These are phyloP conservation scores for Leavenworthia alabamica DNA, from an alignment of 345 rosid species.

Conservation along the genomic window DNA sequence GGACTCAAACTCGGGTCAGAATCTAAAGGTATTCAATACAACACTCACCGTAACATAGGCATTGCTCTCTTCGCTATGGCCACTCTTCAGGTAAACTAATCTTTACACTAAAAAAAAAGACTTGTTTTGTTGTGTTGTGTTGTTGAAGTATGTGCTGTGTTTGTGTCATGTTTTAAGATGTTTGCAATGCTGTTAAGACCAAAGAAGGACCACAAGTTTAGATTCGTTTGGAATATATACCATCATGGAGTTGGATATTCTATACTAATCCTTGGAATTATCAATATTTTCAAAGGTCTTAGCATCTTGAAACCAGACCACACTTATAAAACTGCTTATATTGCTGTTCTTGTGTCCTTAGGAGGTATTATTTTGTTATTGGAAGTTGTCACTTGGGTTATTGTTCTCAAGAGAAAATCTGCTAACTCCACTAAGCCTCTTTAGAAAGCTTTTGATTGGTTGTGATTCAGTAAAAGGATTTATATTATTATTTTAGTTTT, in stretches of 20 bases:
- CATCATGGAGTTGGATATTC: conserved; percentile 71
- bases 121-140: conserved; percentile 18
- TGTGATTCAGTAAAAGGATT: background rate
- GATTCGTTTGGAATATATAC: conserved; percentile 76
- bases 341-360: conserved; percentile 9
- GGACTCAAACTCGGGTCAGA: conserved; percentile 83
- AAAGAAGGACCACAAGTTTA: conserved; percentile 74
- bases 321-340: conserved; percentile 32
- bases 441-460: background rate
- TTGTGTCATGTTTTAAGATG: conserved; percentile 34
- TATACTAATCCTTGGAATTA: conserved; percentile 53
- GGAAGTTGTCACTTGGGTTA: conserved; percentile 34
- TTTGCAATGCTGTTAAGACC: conserved; percentile 83
- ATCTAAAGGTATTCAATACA: conserved; percentile 38
- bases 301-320: conserved; percentile 51
- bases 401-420: conserved; percentile 34
- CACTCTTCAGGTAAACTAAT: conserved; percentile 80
- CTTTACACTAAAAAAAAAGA: too few species aligned
- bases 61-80: conserved; percentile 62
- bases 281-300: conserved; percentile 77
- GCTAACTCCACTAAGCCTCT: conserved; percentile 6
- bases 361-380: conserved; percentile 24
- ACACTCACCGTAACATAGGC: conserved; percentile 58
- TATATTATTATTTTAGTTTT: background rate
- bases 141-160: background rate